phyloP scores from a whole-genome alignment of 495 filamentous ascomycete genomes.

The Daldinia loculata region DNA sequence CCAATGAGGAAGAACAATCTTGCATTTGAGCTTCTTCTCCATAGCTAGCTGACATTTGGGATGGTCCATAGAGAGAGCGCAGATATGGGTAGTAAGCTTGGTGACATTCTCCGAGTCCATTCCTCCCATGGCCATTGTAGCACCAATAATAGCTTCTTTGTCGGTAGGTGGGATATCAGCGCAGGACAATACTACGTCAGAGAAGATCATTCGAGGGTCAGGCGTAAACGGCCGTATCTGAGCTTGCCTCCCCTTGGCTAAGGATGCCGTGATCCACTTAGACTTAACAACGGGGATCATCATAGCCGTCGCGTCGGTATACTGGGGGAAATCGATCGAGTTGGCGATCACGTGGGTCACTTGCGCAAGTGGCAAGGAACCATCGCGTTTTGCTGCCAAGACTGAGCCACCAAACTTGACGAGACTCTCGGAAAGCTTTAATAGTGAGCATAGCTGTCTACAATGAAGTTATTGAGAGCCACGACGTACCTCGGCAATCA shows the following conservation, averaged over 20 bases:
- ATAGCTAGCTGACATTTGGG: conserved; percentile 71
- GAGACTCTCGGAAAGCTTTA: conserved; percentile 58
- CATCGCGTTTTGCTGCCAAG: conserved; percentile 53
- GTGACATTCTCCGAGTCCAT: conserved; percentile 74
- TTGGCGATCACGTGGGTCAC: conserved; percentile 85
- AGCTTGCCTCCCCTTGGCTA: conserved; percentile 72
- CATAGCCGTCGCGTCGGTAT: conserved; percentile 69
- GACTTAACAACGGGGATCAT: conserved; percentile 88
- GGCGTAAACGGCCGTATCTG: conserved; percentile 86
- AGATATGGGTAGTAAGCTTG: conserved; percentile 83
- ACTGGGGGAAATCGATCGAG: conserved; percentile 88
- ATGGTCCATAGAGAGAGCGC: conserved; percentile 79
- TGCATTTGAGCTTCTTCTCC: conserved; percentile 71
- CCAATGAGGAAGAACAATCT: conserved; percentile 97
- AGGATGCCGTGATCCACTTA: conserved; percentile 76
- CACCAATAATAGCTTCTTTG: conserved; percentile 90
- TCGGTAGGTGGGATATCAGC: conserved; percentile 86
- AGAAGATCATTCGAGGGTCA: conserved; percentile 90
- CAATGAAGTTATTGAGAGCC: not conserved
- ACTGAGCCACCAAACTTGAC: conserved; percentile 64
- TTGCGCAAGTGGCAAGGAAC: conserved; percentile 61
- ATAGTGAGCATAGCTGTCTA: conserved; percentile 49
- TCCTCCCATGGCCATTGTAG: conserved; percentile 88
- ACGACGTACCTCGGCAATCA: conserved; percentile 56
- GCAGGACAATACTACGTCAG: conserved; percentile 77